Percentiles rank a stretch among this genome's conserved stretches.
phyloP scores from a whole-genome alignment of 2,329 filamentous ascomycete genomes.

The Colletotrichum sp. region DNA sequence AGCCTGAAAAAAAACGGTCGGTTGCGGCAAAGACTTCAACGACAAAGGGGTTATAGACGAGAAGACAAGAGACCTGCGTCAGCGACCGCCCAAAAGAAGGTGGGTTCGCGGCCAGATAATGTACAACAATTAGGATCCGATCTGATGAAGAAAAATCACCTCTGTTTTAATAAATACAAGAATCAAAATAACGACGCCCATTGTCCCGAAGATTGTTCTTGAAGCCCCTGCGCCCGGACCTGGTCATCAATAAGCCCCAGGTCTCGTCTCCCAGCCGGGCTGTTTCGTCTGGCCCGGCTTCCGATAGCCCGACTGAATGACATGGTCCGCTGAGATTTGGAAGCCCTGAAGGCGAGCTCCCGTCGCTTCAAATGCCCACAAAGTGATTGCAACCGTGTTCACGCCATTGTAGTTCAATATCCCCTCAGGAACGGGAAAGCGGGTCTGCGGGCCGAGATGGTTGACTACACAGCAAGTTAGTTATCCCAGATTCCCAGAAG shows the following conservation, averaged over 20 bases:
- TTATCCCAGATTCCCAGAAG: not conserved
- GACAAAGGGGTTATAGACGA: not conserved
- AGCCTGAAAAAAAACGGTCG: conserved; percentile 40
- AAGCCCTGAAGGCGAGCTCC: conserved; percentile 45
- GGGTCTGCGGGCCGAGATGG: conserved; percentile 72
- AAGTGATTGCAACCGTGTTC: conserved; percentile 67
- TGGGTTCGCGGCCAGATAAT: conserved; percentile 5
- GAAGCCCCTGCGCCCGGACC: not conserved
- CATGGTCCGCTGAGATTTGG: not conserved
- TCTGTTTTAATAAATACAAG: conserved; percentile 14
- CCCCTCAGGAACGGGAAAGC: conserved; percentile 71
- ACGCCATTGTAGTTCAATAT: conserved; percentile 70
- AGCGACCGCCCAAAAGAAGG: not conserved
- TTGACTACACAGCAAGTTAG: conserved; percentile 38
- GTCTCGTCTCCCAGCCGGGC: conserved; percentile 44
- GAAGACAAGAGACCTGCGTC: not conserved
- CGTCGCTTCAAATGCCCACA: conserved; percentile 65
- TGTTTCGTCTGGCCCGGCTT: conserved; percentile 45
- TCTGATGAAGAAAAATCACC: conserved; percentile 16
- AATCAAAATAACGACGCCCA: not conserved
- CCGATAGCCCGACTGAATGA: conserved; percentile 37
- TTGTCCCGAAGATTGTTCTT: not conserved
- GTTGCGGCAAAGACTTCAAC: not conserved
- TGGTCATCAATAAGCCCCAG: conserved; percentile 49
- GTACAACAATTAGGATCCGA: conserved; percentile 16